Percentiles rank a stretch among this genome's conserved stretches.
Evolutionary conservation across 1,284 basidiomycete genomes (phyloP).

Genomic region (Rhodofomes roseus): DNA sequence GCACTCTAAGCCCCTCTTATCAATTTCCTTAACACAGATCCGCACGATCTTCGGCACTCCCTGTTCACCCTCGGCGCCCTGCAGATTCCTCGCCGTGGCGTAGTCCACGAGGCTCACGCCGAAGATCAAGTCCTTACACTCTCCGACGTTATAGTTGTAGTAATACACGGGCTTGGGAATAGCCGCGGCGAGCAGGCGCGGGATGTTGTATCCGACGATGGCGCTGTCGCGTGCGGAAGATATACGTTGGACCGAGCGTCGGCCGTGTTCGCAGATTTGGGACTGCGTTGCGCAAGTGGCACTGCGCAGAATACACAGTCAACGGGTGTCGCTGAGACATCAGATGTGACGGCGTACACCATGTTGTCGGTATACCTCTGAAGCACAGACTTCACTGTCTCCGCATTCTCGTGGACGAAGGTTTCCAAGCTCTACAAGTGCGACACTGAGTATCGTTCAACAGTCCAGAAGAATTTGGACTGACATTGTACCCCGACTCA

Average conservation of each 20-base stretch:
- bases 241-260: conserved; percentile 58
- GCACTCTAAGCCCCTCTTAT: conserved; percentile 71
- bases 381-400: conserved; percentile 60
- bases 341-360: conserved; percentile 42
- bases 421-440: conserved; percentile 67
- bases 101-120: conserved; percentile 92
- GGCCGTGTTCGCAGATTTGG: conserved; percentile 57
- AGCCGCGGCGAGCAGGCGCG: conserved; percentile 54
- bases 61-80: conserved; percentile 48
- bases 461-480: neutral
- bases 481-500: conserved; percentile 74
- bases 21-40: conserved; percentile 84
- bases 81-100: conserved; percentile 77
- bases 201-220: conserved; percentile 49
- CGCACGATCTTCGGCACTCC: conserved; percentile 77
- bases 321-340: no score
- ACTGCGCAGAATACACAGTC: conserved; percentile 30
- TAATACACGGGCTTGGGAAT: conserved; percentile 70
- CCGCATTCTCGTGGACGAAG: conserved; percentile 75
- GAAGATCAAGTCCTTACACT: conserved; percentile 88
- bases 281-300: conserved; percentile 70
- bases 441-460: neutral
- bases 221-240: conserved; percentile 68
- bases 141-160: conserved; percentile 82
- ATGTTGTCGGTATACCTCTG: conserved; percentile 76